Percentiles rank a stretch among this genome's conserved stretches.
Evolutionary conservation across 768 basidiomycete genomes (phyloP).

Genomic region (Porpolomopsis calyptriformis): DNA sequence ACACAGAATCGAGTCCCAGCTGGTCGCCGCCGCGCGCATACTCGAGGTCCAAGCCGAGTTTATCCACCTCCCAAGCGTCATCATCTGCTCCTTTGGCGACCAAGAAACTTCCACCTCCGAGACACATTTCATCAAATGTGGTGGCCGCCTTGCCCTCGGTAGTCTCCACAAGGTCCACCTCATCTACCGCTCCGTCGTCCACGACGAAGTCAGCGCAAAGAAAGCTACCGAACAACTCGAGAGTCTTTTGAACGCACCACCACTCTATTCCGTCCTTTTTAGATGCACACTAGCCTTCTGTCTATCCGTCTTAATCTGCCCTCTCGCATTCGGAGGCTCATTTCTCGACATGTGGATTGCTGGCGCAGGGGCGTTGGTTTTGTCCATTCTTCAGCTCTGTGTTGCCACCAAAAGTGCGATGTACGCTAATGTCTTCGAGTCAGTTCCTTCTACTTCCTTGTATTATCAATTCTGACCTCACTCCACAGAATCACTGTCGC

Average conservation of each 20-base stretch:
- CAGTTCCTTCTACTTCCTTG: constrained; percentile 20
- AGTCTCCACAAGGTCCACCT: constrained; percentile 75
- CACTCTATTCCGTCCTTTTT: constrained; percentile 51
- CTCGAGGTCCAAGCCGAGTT: constrained; percentile 89
- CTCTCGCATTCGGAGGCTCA: constrained; percentile 75
- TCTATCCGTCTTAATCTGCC: constrained; percentile 70
- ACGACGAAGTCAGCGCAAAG: constrained; percentile 83
- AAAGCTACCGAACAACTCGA: constrained; percentile 57
- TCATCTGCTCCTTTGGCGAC: constrained; percentile 85
- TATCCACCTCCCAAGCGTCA: constrained; percentile 71
- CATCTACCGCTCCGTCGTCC: constrained; percentile 79
- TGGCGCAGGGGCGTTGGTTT: constrained; percentile 53
- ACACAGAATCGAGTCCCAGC: constrained; percentile 88
- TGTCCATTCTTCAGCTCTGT: constrained; percentile 61
- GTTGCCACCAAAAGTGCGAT: constrained; percentile 68
- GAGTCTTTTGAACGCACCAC: constrained; percentile 48
- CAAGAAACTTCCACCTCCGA: constrained; percentile 82
- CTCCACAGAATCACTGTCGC: constrained; percentile 65
- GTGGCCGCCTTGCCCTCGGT: constrained; percentile 70
- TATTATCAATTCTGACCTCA: constrained; percentile 8
- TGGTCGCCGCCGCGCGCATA: constrained; percentile 78
- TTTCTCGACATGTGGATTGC: constrained; percentile 82
- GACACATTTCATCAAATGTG: constrained; percentile 79
- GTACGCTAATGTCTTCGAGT: constrained; percentile 92
- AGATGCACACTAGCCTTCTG: constrained; percentile 61